phyloP scores from a whole-genome alignment of 75 land plant species.

The Pseudotsuga menziesii region DNA sequence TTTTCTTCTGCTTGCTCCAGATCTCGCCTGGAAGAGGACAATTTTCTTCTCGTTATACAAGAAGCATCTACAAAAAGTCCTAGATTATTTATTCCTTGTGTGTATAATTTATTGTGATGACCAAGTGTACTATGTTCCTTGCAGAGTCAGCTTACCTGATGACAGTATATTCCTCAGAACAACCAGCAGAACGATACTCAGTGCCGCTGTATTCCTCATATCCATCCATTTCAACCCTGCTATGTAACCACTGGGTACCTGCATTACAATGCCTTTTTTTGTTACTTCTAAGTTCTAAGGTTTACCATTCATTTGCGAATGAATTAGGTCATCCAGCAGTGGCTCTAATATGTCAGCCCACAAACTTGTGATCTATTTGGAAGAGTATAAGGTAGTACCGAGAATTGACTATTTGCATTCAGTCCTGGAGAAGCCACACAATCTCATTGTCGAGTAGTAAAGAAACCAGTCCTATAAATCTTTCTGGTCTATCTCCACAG shows the following conservation, averaged over 20 bases:
- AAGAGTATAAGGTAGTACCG: neutral
- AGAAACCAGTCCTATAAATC: neutral
- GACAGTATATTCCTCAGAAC: conserved; percentile 63
- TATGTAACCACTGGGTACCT: conserved; percentile 76
- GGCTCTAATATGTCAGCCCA: neutral
- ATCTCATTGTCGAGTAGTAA: neutral
- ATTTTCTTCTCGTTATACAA: neutral
- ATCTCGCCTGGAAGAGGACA: conserved; percentile 25
- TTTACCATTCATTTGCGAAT: neutral
- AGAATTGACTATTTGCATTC: neutral
- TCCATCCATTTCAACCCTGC: conserved; percentile 68
- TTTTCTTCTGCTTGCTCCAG: conserved; percentile 50
- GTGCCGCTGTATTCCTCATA: conserved; percentile 83
- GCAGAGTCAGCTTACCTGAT: conserved; percentile 22
- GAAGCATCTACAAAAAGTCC: neutral
- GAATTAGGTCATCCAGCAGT: neutral
- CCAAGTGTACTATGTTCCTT: neutral
- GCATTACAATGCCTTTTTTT: neutral
- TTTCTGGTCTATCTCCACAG: neutral
- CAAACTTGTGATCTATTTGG: neutral
- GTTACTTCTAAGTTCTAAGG: too few relatives aligned
- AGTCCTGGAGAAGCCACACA: neutral
- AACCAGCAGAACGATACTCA: conserved; percentile 78
- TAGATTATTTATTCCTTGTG: neutral
- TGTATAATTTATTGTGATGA: neutral